Conservation (phyloP, 1,284 basidiomycete species). For the Vanrija pseudolonga region DNA sequence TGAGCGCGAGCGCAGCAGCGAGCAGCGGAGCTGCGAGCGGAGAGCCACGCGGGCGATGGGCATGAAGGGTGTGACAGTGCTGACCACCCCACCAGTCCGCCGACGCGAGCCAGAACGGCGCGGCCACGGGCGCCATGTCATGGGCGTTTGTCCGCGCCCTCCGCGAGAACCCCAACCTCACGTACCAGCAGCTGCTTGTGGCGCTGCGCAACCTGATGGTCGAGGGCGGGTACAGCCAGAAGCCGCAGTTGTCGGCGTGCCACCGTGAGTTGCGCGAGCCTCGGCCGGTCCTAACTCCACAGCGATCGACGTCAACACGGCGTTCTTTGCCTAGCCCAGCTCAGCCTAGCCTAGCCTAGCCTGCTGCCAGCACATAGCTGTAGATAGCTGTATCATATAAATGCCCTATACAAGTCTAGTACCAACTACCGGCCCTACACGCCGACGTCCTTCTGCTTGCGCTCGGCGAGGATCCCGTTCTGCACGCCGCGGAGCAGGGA, state of each 20-base stretch:
- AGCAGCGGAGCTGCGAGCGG: background rate
- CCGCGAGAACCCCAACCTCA: constrained; percentile 64
- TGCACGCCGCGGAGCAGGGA: constrained; percentile 35
- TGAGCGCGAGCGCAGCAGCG: constrained; percentile 34
- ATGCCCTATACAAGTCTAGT: too few species aligned
- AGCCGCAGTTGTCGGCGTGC: constrained; percentile 60
- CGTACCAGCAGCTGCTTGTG: constrained; percentile 71
- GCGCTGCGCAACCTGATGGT: constrained; percentile 58
- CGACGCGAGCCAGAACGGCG: too few species aligned
- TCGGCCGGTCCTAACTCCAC: background rate
- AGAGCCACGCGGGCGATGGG: too few species aligned
- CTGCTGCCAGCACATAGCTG: too few species aligned
- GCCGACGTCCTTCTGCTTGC: background rate
- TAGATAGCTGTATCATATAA: too few species aligned
- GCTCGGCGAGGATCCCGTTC: background rate
- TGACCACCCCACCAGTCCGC: too few species aligned
- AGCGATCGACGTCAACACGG: too few species aligned
- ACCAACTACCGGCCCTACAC: too few species aligned
- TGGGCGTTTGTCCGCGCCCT: constrained; percentile 69
- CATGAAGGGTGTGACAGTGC: too few species aligned
- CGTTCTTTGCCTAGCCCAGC: too few species aligned
- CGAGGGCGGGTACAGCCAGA: constrained; percentile 70
- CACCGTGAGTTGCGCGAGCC: background rate
- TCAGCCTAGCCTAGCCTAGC: too few species aligned
- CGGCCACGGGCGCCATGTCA: too few species aligned